Evolutionary conservation across 202 grass and related monocot species (phyloP).

Genomic region (Panicum virgatum): DNA sequence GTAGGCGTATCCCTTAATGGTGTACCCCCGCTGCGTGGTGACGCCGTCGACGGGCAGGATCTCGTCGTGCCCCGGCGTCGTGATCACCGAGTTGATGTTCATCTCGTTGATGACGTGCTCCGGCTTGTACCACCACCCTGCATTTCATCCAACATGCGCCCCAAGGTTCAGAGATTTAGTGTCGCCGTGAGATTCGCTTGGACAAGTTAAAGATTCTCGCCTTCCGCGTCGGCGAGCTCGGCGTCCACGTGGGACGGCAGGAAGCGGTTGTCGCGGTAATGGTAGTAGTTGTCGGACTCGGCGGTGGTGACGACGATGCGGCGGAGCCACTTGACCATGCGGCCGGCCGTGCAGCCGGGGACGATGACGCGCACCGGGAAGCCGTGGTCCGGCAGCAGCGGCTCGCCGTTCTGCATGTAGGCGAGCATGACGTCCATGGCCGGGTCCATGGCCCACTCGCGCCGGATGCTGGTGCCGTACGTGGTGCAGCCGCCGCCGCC

Average conservation of each 20-base stretch:
- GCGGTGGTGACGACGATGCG: slow-evolving; percentile 61
- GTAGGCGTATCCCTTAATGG: slow-evolving; percentile 85
- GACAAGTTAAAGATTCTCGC: neutral
- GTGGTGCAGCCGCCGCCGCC: slow-evolving; percentile 56
- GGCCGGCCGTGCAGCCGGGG: slow-evolving; percentile 74
- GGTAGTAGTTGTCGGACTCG: slow-evolving; percentile 75
- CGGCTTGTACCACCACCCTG: slow-evolving; percentile 92
- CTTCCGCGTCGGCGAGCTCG: slow-evolving; percentile 76
- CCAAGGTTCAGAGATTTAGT: neutral
- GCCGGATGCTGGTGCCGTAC: slow-evolving; percentile 69
- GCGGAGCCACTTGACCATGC: slow-evolving; percentile 87
- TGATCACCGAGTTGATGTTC: slow-evolving; percentile 82
- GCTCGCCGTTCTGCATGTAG: slow-evolving; percentile 86
- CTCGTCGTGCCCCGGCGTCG: slow-evolving; percentile 75
- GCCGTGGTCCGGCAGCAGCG: slow-evolving; percentile 71
- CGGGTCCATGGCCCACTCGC: slow-evolving; percentile 66
- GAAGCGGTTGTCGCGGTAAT: slow-evolving; percentile 76
- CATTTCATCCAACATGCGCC: neutral
- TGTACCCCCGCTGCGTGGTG: slow-evolving; percentile 69
- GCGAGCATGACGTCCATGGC: slow-evolving; percentile 81
- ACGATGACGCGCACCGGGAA: slow-evolving; percentile 77
- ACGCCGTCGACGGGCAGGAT: slow-evolving; percentile 75
- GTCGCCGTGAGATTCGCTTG: neutral
- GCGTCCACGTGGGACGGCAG: slow-evolving; percentile 69
- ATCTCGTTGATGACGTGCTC: slow-evolving; percentile 86